A percentile compares a stretch with the other conserved stretches of the same genome.
These are phyloP conservation scores for Miscanthus sacchariflorus DNA, from an alignment of 202 grass and related monocot genomes.

Conservation along the genomic window DNA sequence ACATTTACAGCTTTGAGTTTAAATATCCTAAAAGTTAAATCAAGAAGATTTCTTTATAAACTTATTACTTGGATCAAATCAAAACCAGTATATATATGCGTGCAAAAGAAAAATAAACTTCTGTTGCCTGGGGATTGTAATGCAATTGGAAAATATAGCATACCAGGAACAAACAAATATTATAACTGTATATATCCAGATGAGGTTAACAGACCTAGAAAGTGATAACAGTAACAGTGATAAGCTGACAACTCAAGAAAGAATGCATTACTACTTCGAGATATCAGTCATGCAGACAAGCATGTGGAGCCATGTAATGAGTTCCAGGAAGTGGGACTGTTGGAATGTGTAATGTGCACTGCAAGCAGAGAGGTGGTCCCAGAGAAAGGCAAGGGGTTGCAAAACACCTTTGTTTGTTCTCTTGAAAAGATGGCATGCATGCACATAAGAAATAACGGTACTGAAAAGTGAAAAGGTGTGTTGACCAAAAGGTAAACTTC, in stretches of 20 bases:
- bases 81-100: neutral
- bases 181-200: neutral
- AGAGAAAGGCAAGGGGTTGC: neutral
- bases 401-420: neutral
- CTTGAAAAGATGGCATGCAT: neutral
- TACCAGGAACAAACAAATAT: conserved; percentile 26
- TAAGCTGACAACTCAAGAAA: neutral
- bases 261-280: neutral
- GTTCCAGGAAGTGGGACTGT: neutral
- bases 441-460: neutral
- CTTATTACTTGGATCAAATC: conserved; percentile 18
- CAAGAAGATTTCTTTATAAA: conserved; percentile 19
- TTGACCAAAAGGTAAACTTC: conserved; percentile 7
- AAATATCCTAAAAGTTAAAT: neutral
- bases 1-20: neutral
- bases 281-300: conserved; percentile 11
- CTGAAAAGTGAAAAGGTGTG: neutral
- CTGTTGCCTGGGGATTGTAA: conserved; percentile 1
- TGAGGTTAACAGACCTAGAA: conserved; percentile 3
- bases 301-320: neutral
- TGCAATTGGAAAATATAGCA: conserved; percentile 3
- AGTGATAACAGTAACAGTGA: conserved; percentile 2
- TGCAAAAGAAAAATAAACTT: neutral
- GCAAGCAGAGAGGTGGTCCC: neutral
- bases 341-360: neutral